Evolutionary conservation across 164 flowering plant genomes (phyloP).

Genomic region (Houttuynia cordata): DNA sequence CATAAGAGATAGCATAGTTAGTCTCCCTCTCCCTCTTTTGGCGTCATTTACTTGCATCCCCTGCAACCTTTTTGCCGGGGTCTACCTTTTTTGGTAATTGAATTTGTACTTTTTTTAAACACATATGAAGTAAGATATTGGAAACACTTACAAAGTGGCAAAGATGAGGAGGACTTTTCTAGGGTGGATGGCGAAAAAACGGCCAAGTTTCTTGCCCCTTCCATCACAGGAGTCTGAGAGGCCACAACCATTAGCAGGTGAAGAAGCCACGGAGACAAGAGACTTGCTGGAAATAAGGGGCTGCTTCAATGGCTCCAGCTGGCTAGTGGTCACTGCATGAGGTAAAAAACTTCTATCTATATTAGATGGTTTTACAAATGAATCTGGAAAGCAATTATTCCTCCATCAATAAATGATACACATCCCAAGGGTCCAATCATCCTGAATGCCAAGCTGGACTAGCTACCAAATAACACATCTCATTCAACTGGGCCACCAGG

Average conservation of each 20-base stretch:
- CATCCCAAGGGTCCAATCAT: neutral
- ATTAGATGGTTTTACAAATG: neutral
- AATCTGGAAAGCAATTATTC: neutral
- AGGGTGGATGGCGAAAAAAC: slow-evolving; percentile 18
- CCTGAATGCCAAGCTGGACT: neutral
- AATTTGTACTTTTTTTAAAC: neutral
- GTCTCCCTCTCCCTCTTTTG: too few species aligned
- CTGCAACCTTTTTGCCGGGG: too few species aligned
- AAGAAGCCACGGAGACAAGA: slow-evolving; percentile 11
- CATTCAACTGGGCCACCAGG: neutral
- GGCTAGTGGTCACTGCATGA: slow-evolving; percentile 17
- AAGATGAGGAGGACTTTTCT: slow-evolving; percentile 27
- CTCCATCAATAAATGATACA: too few species aligned
- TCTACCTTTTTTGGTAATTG: too few species aligned
- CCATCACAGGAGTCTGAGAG: slow-evolving; percentile 12
- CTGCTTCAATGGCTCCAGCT: slow-evolving; percentile 17
- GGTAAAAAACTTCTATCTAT: neutral
- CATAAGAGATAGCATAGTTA: too few species aligned
- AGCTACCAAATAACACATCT: neutral
- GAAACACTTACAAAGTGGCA: slow-evolving; percentile 20
- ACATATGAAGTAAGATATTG: neutral
- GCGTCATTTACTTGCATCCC: too few species aligned
- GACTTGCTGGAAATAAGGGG: slow-evolving; percentile 14
- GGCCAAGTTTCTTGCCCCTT: slow-evolving; percentile 19
- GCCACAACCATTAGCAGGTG: slow-evolving; percentile 4